Conservation (phyloP, 345 rosid species). For the Alliaria petiolata region DNA sequence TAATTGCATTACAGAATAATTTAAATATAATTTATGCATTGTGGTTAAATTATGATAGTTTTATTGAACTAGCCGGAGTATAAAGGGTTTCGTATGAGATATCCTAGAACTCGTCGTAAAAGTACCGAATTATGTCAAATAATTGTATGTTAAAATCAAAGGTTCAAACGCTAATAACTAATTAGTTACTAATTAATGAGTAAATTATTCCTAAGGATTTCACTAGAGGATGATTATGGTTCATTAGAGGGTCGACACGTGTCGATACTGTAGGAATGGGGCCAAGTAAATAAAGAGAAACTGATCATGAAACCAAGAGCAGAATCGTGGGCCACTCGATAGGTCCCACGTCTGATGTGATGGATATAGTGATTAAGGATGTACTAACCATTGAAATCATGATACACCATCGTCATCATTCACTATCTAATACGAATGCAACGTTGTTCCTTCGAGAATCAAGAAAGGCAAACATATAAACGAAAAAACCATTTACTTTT, state of each 20-base stretch:
- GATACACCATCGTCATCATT: conserved; percentile 18
- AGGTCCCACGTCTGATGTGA: conserved; percentile 14
- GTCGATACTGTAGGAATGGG: not conserved
- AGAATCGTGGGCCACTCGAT: not conserved
- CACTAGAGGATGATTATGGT: not conserved
- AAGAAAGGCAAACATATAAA: not conserved
- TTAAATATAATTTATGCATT: not conserved
- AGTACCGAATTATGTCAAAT: no score
- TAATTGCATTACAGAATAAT: no score
- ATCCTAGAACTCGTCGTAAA: no score
- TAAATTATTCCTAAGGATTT: not conserved
- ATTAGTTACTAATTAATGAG: not conserved
- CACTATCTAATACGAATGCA: not conserved
- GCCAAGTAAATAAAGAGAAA: conserved; percentile 6
- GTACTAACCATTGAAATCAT: conserved; percentile 31
- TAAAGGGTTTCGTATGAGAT: not conserved
- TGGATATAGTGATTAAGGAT: conserved; percentile 31
- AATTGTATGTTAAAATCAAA: no score
- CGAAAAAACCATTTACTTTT: not conserved
- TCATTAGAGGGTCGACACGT: conserved; percentile 22
- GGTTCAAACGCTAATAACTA: not conserved
- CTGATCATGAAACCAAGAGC: conserved; percentile 9
- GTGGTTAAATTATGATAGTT: not conserved
- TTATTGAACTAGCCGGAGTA: not conserved
- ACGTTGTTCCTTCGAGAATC: conserved; percentile 15